Conservation (phyloP, 2,329 filamentous ascomycete genomes). For the Trichoderma cornu-damae region DNA sequence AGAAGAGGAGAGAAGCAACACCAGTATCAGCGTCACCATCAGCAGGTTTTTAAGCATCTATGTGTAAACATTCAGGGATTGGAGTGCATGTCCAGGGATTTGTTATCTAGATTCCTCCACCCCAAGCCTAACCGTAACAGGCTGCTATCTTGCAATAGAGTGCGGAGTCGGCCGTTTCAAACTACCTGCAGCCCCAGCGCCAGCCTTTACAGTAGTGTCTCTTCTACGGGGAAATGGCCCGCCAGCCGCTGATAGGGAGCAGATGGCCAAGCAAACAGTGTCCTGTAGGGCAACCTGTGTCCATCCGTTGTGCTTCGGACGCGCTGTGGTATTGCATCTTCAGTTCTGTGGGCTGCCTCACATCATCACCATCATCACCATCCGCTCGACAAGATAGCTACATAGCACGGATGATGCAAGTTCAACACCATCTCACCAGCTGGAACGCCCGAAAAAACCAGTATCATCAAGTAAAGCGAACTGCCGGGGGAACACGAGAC, state of each 20-base stretch:
- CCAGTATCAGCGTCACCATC: too few species aligned
- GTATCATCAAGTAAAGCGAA: neutral
- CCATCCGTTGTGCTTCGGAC: neutral
- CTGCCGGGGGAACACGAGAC: neutral
- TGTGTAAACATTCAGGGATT: too few species aligned
- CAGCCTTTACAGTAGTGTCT: too few species aligned
- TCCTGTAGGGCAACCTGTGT: too few species aligned
- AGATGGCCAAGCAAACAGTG: too few species aligned
- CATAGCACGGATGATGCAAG: neutral
- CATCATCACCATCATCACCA: too few species aligned
- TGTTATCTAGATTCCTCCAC: constrained; percentile 15
- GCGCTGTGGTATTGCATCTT: too few species aligned
- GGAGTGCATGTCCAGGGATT: too few species aligned
- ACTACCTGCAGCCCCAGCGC: neutral
- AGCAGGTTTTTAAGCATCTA: too few species aligned
- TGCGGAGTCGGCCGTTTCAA: constrained; percentile 9
- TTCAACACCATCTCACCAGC: neutral
- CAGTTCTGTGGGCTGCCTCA: too few species aligned
- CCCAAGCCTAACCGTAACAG: constrained; percentile 10
- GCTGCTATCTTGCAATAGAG: constrained; percentile 10
- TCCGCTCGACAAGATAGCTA: neutral
- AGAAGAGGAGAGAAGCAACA: too few species aligned
- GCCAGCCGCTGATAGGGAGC: neutral
- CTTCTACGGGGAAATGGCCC: neutral
- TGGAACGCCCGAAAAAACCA: neutral